Evolutionary conservation across 2,329 filamentous ascomycete species (phyloP).

Genomic region (Cadophora sp.): DNA sequence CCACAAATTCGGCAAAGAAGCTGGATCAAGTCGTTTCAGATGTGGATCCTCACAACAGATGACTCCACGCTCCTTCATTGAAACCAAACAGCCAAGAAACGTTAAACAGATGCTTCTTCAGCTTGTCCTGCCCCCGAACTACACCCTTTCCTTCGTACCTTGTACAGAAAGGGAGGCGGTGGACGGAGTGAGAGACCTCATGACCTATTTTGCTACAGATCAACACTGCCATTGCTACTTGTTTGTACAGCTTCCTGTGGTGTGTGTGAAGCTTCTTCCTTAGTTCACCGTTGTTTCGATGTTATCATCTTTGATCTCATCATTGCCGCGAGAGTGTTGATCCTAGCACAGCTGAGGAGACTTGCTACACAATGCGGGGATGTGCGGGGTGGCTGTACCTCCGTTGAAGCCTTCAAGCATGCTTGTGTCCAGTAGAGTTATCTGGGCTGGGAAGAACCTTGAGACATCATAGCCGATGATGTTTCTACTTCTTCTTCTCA

Average conservation of each 20-base stretch:
- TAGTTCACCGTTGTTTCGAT: conserved; percentile 14
- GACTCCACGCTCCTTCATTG: neutral
- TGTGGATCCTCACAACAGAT: neutral
- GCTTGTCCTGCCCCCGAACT: neutral
- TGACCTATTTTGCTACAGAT: conserved; percentile 11
- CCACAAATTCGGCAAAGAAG: neutral
- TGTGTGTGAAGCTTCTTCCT: neutral
- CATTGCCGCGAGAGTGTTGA: neutral
- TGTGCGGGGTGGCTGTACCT: neutral
- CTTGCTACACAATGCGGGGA: conserved; percentile 11
- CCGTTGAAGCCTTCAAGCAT: no score
- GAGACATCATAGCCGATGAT: neutral
- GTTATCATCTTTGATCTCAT: neutral
- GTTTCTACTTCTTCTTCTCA: neutral
- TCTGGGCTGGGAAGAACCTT: neutral
- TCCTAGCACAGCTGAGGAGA: neutral
- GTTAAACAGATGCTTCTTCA: neutral
- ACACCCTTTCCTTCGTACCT: neutral
- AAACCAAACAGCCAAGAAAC: conserved; percentile 11
- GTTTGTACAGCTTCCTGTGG: neutral
- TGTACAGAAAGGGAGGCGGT: neutral
- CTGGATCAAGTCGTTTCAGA: conserved; percentile 6
- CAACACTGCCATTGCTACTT: conserved; percentile 13
- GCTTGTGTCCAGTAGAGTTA: no score
- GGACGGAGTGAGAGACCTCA: neutral